phyloP scores from a whole-genome alignment of 148 eudicot genomes.

The Talinum fruticosum region DNA sequence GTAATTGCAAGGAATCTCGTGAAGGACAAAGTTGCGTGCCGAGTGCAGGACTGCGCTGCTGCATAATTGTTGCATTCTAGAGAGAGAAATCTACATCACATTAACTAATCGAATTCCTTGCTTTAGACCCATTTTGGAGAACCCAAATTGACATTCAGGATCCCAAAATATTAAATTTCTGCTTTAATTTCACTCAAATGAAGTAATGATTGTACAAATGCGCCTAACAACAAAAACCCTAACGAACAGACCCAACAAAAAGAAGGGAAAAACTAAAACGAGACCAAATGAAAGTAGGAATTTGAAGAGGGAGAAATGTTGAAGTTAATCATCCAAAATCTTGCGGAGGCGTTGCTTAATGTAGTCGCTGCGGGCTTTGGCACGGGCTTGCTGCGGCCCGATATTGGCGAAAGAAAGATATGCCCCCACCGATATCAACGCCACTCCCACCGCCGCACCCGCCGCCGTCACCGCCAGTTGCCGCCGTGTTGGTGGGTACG shows the following conservation, averaged over 20 bases:
- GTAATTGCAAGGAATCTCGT: not conserved
- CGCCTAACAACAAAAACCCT: not conserved
- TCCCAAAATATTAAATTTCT: not conserved
- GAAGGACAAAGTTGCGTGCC: not conserved
- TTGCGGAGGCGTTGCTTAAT: slow-evolving; percentile 60
- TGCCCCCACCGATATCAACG: slow-evolving; percentile 48
- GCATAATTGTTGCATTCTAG: not conserved
- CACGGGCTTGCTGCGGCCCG: slow-evolving; percentile 67
- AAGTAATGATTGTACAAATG: not conserved
- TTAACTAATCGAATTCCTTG: no score
- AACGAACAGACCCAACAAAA: not conserved
- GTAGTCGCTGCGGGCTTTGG: slow-evolving; percentile 59
- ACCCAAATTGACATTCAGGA: not conserved
- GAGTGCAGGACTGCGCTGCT: not conserved
- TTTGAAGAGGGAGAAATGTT: not conserved
- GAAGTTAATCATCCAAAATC: slow-evolving; percentile 33
- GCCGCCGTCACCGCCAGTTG: slow-evolving; percentile 44
- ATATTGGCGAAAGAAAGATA: slow-evolving; percentile 63
- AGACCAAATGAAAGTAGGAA: no score
- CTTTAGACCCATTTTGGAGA: no score
- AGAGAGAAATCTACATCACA: not conserved
- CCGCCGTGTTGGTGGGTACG: slow-evolving; percentile 55
- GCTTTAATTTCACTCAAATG: not conserved
- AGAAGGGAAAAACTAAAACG: not conserved
- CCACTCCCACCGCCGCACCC: slow-evolving; percentile 41